phyloP scores from a whole-genome alignment of 2,329 filamentous ascomycete genomes.

The Dryadomyces sulphureus region DNA sequence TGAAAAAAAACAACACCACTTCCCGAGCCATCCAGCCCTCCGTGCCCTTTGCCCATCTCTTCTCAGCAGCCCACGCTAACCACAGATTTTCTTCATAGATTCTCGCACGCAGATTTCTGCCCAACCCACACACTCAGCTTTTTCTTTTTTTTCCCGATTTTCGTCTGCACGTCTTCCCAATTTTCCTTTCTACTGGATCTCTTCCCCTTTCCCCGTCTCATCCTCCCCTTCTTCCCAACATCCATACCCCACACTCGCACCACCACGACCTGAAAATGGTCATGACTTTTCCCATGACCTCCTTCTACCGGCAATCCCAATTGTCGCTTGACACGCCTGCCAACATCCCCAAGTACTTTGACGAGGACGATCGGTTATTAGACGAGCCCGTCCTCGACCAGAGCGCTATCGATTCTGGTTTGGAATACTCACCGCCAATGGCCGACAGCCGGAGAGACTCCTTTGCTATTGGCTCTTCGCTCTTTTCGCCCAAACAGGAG shows the following conservation, averaged over 20 bases:
- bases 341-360: slow-evolving; percentile 36
- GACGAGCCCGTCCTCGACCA: slow-evolving; percentile 48
- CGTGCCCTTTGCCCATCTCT: too few relatives aligned
- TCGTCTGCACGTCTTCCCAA: slow-evolving; percentile 1
- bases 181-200: neutral
- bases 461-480: slow-evolving; percentile 39
- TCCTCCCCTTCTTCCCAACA: slow-evolving; percentile 1
- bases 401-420: slow-evolving; percentile 41
- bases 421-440: slow-evolving; percentile 51
- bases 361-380: slow-evolving; percentile 44
- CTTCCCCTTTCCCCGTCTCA: neutral
- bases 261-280: slow-evolving; percentile 24
- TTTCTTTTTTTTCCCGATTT: neutral
- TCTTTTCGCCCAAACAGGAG: slow-evolving; percentile 52
- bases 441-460: slow-evolving; percentile 48
- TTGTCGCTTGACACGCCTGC: slow-evolving; percentile 34
- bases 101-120: slow-evolving; percentile 7
- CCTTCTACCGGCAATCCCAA: slow-evolving; percentile 33
- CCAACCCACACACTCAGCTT: slow-evolving; percentile 5
- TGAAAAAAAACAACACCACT: neutral
- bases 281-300: slow-evolving; percentile 35
- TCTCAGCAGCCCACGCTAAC: slow-evolving; percentile 9
- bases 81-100: slow-evolving; percentile 6
- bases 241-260: neutral
- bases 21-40: slow-evolving; percentile 10